A percentile compares a stretch with the other conserved stretches of the same genome.
These are phyloP conservation scores for Amanita brunnescens DNA, from an alignment of 768 basidiomycete genomes.

Conservation along the genomic window DNA sequence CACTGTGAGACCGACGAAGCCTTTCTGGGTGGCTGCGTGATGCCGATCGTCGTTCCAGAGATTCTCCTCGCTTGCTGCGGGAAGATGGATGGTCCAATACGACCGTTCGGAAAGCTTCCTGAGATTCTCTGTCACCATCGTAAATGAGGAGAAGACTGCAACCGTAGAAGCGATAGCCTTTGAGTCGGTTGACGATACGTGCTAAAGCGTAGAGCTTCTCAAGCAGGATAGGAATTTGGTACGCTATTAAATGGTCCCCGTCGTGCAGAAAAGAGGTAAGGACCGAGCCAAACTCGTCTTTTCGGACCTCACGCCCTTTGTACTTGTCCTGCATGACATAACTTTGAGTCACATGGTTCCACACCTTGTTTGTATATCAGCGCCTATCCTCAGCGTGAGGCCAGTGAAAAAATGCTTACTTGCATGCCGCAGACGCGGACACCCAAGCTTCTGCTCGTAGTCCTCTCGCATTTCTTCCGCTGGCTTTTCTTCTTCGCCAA, in stretches of 20 bases:
- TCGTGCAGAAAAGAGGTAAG: slow-evolving; percentile 80
- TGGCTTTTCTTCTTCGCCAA: slow-evolving; percentile 94
- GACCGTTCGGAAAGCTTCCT: slow-evolving; percentile 60
- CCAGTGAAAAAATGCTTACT: slow-evolving; percentile 40
- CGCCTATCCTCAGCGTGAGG: slow-evolving; percentile 6
- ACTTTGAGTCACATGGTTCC: slow-evolving; percentile 77
- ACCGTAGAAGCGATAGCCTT: slow-evolving; percentile 97
- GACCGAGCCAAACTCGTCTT: slow-evolving; percentile 76
- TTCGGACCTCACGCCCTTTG: slow-evolving; percentile 81
- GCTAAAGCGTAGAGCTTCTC: slow-evolving; percentile 93
- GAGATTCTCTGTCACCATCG: slow-evolving; percentile 87
- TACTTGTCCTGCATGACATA: slow-evolving; percentile 97
- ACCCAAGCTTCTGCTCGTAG: slow-evolving; percentile 85
- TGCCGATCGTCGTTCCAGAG: slow-evolving; percentile 53
- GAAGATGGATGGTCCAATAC: slow-evolving; percentile 59
- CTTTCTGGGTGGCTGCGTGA: slow-evolving; percentile 34
- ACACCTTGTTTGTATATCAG: slow-evolving; percentile 51
- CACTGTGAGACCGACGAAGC: slow-evolving; percentile 70
- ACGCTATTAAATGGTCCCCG: slow-evolving; percentile 73
- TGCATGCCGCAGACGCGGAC: slow-evolving; percentile 98
- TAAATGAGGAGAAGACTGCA: slow-evolving; percentile 96
- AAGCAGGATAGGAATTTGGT: slow-evolving; percentile 88
- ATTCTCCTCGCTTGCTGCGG: slow-evolving; percentile 69
- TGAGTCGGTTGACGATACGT: slow-evolving; percentile 78
- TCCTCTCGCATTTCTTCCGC: slow-evolving; percentile 94